Evolutionary conservation across 2,329 filamentous ascomycete genomes (phyloP).

Genomic region (Phialophora verrucosa): DNA sequence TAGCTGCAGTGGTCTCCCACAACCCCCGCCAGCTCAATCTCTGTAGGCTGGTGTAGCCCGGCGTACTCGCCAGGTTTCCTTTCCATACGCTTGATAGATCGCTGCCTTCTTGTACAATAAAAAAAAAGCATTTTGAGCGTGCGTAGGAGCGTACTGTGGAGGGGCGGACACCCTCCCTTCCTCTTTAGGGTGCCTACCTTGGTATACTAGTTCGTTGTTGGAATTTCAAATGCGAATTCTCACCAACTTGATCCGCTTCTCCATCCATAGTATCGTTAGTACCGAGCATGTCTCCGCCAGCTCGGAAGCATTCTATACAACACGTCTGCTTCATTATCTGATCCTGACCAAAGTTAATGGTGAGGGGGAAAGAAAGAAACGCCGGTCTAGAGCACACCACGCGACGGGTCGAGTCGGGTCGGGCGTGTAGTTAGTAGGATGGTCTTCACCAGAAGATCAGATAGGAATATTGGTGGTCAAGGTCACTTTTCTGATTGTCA

Average conservation of each 20-base stretch:
- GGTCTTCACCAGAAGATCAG: not conserved
- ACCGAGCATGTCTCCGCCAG: not conserved
- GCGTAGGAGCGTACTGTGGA: not conserved
- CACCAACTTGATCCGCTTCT: not conserved
- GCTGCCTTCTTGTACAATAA: not conserved
- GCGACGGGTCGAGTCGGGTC: too few relatives aligned
- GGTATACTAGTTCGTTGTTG: not conserved
- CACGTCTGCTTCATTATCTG: too few relatives aligned
- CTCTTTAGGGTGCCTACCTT: not conserved
- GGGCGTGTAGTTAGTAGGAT: not conserved
- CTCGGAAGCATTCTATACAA: too few relatives aligned
- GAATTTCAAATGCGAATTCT: not conserved
- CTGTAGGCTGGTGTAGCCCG: not conserved
- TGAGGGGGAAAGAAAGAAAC: too few relatives aligned
- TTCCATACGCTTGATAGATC: not conserved
- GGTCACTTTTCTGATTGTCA: not conserved
- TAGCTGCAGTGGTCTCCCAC: too few relatives aligned
- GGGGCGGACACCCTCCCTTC: too few relatives aligned
- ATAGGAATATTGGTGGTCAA: not conserved
- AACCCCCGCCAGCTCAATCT: not conserved
- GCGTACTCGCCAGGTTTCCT: not conserved
- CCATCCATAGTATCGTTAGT: not conserved
- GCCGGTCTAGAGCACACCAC: too few relatives aligned
- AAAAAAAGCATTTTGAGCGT: not conserved
- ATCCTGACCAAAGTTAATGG: too few relatives aligned